Evolutionary conservation across 2,329 filamentous ascomycete genomes (phyloP), one percentile per base, ranked within the genome.

Genomic region (Paraconiothyrium sp.): DNA sequence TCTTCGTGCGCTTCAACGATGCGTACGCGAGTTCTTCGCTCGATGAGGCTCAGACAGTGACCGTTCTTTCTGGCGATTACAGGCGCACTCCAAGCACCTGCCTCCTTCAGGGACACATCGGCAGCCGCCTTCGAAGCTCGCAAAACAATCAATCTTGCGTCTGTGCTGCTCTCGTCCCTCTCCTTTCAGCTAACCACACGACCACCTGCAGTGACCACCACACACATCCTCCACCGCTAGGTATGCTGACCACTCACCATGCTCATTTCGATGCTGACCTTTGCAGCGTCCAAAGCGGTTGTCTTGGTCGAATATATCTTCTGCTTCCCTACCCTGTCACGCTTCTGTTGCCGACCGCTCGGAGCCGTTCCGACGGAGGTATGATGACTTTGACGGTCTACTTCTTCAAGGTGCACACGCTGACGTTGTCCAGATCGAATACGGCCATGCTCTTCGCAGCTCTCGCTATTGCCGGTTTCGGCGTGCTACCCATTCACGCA

Each of bases 381-480:
- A 24, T 7, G 20, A 46, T 11, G 16, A n/a, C 16, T n/a, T 41
- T n/a, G n/a, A 16, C 4, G 1, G 1, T 41, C 2, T 41, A 6
- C 6, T 41, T 41, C 39, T n/a, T 16, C 39, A n/a, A 41, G 2
- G 13, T 7, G 3, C 37, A n/a, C 20, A n/a, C 16, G n/a, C 43
- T 24, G 20, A 46, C 9, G 4, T 22, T 24, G n/a, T 24, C n/a
- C 11, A 24, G 43, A 22, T 46, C 22, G 27, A 30, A 30, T n/a
- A 41, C 34, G 11, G 39, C 9, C 32, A 61, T 61, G 59, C 41
- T 51, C 13, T 44, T 57, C 50, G 39, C 35, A 14, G n/a, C 39
- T 1, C 32, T 58, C 6, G 34, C n/a, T 22, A 22, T 49, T 4
- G 39, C 54, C 13, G n/a, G 34, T 24, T 20, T 58, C 14, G 49